Conservation (phyloP, 306 rosid genomes). For the Castanopsis chinensis region DNA sequence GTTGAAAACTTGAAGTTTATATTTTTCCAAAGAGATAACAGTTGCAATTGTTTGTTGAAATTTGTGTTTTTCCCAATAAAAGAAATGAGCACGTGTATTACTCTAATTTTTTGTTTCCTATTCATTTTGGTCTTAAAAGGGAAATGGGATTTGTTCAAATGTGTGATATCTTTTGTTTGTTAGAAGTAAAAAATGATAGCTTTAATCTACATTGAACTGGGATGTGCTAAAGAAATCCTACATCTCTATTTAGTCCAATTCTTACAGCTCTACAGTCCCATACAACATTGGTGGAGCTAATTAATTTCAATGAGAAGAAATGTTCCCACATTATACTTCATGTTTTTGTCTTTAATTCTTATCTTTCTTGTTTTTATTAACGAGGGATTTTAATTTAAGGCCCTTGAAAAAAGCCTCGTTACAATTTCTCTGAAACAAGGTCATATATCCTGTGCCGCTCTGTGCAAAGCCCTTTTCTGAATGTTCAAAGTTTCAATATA, state of each 20-base stretch:
- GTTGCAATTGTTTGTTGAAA: too few relatives aligned
- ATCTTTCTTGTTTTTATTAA: background rate
- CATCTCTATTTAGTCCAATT: background rate
- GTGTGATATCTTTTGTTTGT: background rate
- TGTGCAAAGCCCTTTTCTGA: background rate
- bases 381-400: background rate
- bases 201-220: background rate
- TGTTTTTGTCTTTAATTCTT: background rate
- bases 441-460: background rate
- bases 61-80: too few relatives aligned
- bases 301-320: background rate
- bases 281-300: background rate
- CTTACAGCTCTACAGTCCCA: background rate
- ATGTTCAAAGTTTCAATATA: background rate
- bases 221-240: background rate
- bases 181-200: background rate
- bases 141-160: background rate
- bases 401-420: background rate
- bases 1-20: background rate
- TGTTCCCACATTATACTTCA: background rate
- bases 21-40: background rate
- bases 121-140: background rate
- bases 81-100: background rate
- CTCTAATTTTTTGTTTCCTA: background rate
- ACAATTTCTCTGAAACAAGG: background rate